A percentile compares a stretch with the other conserved stretches of the same genome.
Evolutionary conservation across 352 stramenopile genomes (phyloP).

Genomic region (Phytophthora pisi): DNA sequence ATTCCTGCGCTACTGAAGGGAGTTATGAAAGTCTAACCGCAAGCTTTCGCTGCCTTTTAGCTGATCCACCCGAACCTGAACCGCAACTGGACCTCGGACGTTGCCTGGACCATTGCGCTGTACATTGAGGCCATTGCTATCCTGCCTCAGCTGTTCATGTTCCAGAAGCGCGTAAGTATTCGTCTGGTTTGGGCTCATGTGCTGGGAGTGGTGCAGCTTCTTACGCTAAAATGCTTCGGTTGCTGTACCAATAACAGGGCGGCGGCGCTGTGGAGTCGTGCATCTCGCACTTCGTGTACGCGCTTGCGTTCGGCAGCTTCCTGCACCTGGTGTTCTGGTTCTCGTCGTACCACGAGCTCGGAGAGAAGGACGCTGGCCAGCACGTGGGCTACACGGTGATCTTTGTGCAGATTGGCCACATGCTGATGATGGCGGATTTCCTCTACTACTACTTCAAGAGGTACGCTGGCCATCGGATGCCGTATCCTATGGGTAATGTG

Average conservation of each 20-base stretch:
- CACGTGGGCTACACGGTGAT: constrained; percentile 95
- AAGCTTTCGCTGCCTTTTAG: constrained; percentile 36
- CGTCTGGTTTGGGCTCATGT: background rate
- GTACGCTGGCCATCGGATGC: constrained; percentile 29
- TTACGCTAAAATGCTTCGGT: background rate
- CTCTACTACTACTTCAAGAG: constrained; percentile 99
- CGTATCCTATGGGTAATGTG: background rate
- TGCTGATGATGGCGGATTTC: constrained; percentile 99
- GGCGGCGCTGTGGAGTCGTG: constrained; percentile 95
- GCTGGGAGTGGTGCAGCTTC: background rate
- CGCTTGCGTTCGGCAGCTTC: constrained; percentile 94
- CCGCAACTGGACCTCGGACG: constrained; percentile 96
- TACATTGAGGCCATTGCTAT: constrained; percentile 97
- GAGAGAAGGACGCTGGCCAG: constrained; percentile 90
- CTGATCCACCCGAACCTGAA: constrained; percentile 97
- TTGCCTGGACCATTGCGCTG: constrained; percentile 98
- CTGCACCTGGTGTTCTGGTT: constrained; percentile 99
- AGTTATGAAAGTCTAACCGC: background rate
- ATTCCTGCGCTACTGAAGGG: background rate
- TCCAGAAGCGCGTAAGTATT: constrained; percentile 93
- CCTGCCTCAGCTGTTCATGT: constrained; percentile 99
- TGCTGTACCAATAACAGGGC: constrained; percentile 43
- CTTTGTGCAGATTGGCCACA: constrained; percentile 97
- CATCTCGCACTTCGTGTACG: constrained; percentile 97
- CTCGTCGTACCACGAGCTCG: constrained; percentile 98